Evolutionary conservation across 345 rosid genomes (phyloP).

Genomic region (Theobroma cacao): DNA sequence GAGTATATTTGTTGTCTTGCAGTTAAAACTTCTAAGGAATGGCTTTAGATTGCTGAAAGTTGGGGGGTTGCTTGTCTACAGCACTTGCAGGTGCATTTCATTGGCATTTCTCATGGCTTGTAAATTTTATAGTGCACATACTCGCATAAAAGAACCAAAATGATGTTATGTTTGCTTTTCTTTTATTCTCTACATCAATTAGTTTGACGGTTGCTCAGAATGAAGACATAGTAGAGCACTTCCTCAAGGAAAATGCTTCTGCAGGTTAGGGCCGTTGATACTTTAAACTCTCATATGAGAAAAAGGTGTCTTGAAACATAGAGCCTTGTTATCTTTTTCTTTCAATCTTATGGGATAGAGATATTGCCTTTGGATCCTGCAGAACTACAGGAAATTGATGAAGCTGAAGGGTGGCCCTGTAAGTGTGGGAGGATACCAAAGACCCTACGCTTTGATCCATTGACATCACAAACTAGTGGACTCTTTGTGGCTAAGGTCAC

Average conservation of each 20-base stretch:
- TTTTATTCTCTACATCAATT: conserved; percentile 14
- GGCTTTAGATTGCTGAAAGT: conserved; percentile 79
- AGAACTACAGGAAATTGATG: conserved; percentile 68
- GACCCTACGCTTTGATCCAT: conserved; percentile 82
- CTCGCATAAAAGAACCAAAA: background rate
- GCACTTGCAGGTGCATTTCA: conserved; percentile 82
- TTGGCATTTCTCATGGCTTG: background rate
- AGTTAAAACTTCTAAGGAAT: conserved; percentile 78
- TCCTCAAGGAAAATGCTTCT: conserved; percentile 57
- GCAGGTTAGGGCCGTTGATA: conserved; percentile 50
- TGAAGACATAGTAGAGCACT: conserved; percentile 76
- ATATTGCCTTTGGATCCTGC: conserved; percentile 19
- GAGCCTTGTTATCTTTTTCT: background rate
- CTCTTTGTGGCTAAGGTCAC: conserved; percentile 79
- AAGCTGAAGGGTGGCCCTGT: conserved; percentile 78
- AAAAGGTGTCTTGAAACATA: background rate
- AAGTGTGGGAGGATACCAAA: conserved; percentile 66
- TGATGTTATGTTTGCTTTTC: background rate
- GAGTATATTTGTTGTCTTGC: conserved; percentile 22
- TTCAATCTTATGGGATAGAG: background rate
- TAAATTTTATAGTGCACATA: background rate
- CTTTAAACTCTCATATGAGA: background rate
- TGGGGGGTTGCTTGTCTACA: conserved; percentile 80
- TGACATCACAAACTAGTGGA: conserved; percentile 86
- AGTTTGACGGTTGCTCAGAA: conserved; percentile 93